phyloP scores from a whole-genome alignment of 768 basidiomycete genomes.

The Lyophyllum decastes region DNA sequence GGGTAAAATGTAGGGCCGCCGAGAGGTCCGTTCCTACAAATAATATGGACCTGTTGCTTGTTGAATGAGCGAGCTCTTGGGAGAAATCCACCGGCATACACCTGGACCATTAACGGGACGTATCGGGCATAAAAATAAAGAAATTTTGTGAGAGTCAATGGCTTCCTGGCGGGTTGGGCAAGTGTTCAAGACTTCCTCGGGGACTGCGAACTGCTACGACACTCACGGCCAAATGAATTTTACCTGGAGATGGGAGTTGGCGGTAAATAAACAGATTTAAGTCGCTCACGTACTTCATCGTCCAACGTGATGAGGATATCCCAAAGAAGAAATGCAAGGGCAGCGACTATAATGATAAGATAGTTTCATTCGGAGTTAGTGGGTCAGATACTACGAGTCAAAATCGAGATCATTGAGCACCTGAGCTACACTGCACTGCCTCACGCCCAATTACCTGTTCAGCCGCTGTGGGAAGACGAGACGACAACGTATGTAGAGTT shows the following conservation, averaged over 20 bases:
- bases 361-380: neutral
- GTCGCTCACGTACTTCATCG: constrained; percentile 34
- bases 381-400: no score
- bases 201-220: neutral
- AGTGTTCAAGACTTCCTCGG: neutral
- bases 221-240: constrained; percentile 43
- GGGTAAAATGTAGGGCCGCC: constrained; percentile 35
- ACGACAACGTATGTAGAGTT: neutral
- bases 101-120: constrained; percentile 34
- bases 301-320: constrained; percentile 41
- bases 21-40: constrained; percentile 37
- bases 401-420: neutral
- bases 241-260: constrained; percentile 24
- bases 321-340: constrained; percentile 39
- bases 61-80: neutral
- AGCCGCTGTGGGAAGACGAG: neutral
- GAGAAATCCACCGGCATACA: constrained; percentile 23
- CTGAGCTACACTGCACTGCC: constrained; percentile 8
- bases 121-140: constrained; percentile 40
- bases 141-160: constrained; percentile 36
- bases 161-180: constrained; percentile 19
- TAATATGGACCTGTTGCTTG: constrained; percentile 28
- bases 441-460: constrained; percentile 2
- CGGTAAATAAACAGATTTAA: neutral
- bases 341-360: constrained; percentile 26